These are phyloP conservation scores for Microdochium trichocladiopsis DNA, from an alignment of 2,329 filamentous ascomycete species.

Conservation along the genomic window DNA sequence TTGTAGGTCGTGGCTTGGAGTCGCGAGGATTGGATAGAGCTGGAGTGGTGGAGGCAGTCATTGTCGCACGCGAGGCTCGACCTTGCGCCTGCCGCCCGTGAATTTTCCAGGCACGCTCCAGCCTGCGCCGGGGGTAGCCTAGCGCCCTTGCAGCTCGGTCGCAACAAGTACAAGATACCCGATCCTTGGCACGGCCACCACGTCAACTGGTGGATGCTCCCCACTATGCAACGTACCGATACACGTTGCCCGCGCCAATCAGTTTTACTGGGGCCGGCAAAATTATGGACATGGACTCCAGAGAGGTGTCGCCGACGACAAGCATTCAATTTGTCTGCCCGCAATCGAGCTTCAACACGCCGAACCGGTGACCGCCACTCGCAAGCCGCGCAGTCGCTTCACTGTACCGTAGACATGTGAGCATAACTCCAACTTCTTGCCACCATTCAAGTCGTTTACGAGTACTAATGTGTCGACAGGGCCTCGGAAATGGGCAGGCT, in stretches of 20 bases:
- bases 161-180: too few species aligned
- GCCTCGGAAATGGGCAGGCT: conserved; percentile 14
- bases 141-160: too few species aligned
- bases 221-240: background rate
- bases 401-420: conserved; percentile 2
- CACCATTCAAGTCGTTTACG: background rate
- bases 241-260: background rate
- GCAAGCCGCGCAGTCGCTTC: background rate
- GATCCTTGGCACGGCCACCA: too few species aligned
- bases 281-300: background rate
- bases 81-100: background rate
- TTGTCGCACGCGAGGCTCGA: background rate
- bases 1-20: background rate
- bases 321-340: background rate
- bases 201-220: too few species aligned
- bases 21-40: too few species aligned
- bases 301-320: background rate
- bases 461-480: conserved; percentile 7
- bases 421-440: conserved; percentile 11
- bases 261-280: background rate
- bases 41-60: too few species aligned
- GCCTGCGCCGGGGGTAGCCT: background rate
- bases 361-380: background rate
- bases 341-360: background rate
- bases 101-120: conserved; percentile 1